Evolutionary conservation across 2,329 filamentous ascomycete genomes (phyloP).

Genomic region (Colletotrichum cordylinicola): DNA sequence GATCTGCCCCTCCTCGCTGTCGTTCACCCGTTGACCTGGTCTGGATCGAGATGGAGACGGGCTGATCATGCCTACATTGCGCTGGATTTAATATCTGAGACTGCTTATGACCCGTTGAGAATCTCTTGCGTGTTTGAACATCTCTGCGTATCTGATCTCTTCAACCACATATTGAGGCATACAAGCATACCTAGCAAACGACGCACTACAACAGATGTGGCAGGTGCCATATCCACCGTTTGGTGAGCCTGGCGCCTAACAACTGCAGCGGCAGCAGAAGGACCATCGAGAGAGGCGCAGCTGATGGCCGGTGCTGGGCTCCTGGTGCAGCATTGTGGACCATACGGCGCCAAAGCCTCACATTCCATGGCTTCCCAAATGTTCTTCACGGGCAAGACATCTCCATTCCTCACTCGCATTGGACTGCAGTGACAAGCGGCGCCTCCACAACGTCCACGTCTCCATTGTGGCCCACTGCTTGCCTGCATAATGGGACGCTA

Average conservation of each 20-base stretch:
- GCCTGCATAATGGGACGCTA: not conserved
- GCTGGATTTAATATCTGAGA: not conserved
- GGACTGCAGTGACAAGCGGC: not conserved
- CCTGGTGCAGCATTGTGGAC: not conserved
- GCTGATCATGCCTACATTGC: conserved; percentile 5
- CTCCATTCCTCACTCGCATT: not conserved
- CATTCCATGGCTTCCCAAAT: not conserved
- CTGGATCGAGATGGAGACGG: not conserved
- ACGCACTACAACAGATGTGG: not conserved
- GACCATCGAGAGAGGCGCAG: not conserved
- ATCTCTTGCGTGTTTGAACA: not conserved
- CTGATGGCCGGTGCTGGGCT: not conserved
- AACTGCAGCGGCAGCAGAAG: not conserved
- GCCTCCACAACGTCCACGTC: not conserved
- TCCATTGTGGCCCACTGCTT: not conserved
- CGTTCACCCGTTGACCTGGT: conserved; percentile 1
- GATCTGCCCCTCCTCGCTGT: conserved; percentile 2
- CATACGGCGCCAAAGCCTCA: not conserved
- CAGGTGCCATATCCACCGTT: not conserved
- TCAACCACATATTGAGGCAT: not conserved
- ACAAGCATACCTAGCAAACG: not conserved
- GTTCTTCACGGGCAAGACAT: not conserved
- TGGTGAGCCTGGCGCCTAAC: not conserved
- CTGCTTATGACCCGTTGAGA: not conserved
- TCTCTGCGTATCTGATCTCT: not conserved